phyloP scores from a whole-genome alignment of 257 asterid species.

The Rehmannia glutinosa region DNA sequence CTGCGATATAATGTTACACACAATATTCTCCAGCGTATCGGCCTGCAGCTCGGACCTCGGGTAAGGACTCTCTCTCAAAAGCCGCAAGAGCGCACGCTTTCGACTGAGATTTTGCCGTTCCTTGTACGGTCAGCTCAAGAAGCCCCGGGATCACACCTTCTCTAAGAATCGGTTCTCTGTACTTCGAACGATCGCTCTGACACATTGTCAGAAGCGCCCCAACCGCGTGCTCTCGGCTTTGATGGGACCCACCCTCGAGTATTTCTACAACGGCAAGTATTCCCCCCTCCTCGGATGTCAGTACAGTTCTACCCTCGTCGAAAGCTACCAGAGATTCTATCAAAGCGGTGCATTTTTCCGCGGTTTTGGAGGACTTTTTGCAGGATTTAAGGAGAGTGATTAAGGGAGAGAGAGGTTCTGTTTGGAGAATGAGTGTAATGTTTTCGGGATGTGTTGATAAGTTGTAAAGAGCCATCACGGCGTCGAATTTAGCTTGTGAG shows the following conservation, averaged over 20 bases:
- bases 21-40: conserved; percentile 73
- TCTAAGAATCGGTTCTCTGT: conserved; percentile 74
- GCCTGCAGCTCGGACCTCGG: conserved; percentile 73
- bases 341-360: conserved; percentile 72
- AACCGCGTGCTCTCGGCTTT: conserved; percentile 84
- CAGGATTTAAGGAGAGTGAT: conserved; percentile 59
- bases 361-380: conserved; percentile 65
- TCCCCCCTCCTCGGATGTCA: conserved; percentile 84
- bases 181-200: conserved; percentile 62
- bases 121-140: conserved; percentile 93
- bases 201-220: conserved; percentile 82
- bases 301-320: conserved; percentile 69
- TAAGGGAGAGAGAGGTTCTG: conserved; percentile 60
- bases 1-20: conserved; percentile 66
- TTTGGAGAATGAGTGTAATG: conserved; percentile 42
- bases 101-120: conserved; percentile 60
- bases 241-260: conserved; percentile 73
- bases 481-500: conserved; percentile 68
- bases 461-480: conserved; percentile 85
- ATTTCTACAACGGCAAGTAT: conserved; percentile 84
- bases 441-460: conserved; percentile 65
- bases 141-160: conserved; percentile 96
- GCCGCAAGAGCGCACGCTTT: conserved; percentile 68
- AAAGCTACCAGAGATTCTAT: conserved; percentile 60
- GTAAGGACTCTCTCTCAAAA: conserved; percentile 70